A percentile compares a stretch with the other conserved stretches of the same genome.
phyloP scores from a whole-genome alignment of 495 filamentous ascomycete species.

The Haplographium delicatum region DNA sequence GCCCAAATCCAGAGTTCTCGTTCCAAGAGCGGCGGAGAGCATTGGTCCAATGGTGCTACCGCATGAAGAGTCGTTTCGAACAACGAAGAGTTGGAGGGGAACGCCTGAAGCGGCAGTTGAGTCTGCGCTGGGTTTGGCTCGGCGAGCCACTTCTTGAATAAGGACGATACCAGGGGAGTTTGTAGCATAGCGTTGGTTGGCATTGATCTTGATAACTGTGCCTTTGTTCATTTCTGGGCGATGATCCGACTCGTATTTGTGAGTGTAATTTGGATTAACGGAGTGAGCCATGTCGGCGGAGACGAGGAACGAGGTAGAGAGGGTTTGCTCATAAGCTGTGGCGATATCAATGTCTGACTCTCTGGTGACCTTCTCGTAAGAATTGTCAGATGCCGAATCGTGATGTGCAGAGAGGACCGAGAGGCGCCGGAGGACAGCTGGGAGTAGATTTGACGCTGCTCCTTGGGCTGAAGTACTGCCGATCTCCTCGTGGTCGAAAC shows the following conservation, averaged over 20 bases:
- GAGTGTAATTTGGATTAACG: constrained; percentile 88
- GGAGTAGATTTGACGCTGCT: constrained; percentile 87
- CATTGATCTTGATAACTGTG: constrained; percentile 95
- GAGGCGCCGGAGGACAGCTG: constrained; percentile 80
- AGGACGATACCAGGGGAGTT: constrained; percentile 94
- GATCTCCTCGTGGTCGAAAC: constrained; percentile 98
- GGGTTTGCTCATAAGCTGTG: constrained; percentile 90
- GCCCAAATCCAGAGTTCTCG: constrained; percentile 84
- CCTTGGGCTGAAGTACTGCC: constrained; percentile 89
- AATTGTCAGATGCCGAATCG: constrained; percentile 38
- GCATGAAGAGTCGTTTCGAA: constrained; percentile 89
- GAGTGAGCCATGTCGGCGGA: constrained; percentile 98
- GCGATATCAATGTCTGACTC: constrained; percentile 46
- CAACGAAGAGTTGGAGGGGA: constrained; percentile 91
- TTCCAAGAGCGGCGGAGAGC: constrained; percentile 78
- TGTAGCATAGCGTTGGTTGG: constrained; percentile 92
- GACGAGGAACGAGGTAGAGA: constrained; percentile 87
- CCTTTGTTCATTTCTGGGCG: constrained; percentile 94
- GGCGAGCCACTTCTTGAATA: constrained; percentile 76
- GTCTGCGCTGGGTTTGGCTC: constrained; percentile 38
- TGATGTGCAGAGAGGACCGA: constrained; percentile 61
- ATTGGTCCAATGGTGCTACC: constrained; percentile 96
- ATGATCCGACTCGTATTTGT: constrained; percentile 87
- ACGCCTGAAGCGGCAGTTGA: constrained; percentile 45
- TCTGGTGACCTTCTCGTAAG: constrained; percentile 46